A percentile compares a stretch with the other conserved stretches of the same genome.
These are phyloP conservation scores for Saccharomycopsis selenospora DNA, from an alignment of 805 yeast genomes.

Conservation along the genomic window DNA sequence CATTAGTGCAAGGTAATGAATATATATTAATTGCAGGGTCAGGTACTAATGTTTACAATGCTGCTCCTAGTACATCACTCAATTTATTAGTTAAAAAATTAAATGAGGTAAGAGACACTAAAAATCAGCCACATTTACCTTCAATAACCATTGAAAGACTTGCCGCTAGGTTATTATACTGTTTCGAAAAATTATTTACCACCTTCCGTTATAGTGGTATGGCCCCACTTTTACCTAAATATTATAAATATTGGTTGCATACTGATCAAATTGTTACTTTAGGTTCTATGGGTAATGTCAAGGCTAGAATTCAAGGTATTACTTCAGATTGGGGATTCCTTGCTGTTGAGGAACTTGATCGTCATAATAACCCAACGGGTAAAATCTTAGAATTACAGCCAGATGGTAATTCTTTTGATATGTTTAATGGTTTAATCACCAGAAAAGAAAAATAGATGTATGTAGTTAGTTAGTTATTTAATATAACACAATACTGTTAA, in stretches of 20 bases:
- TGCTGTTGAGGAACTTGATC: constrained; percentile 59
- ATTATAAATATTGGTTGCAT: constrained; percentile 86
- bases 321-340: constrained; percentile 79
- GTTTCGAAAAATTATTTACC: constrained; percentile 54
- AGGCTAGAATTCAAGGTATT: constrained; percentile 63
- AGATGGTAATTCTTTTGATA: constrained; percentile 95
- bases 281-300: constrained; percentile 39
- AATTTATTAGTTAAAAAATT: constrained; percentile 59
- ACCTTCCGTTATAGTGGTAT: constrained; percentile 62
- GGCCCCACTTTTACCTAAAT: constrained; percentile 53
- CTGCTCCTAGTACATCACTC: constrained; percentile 89
- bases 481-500: too few species aligned
- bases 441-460: constrained; percentile 14
- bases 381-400: constrained; percentile 72
- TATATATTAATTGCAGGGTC: constrained; percentile 75
- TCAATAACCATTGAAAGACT: constrained; percentile 41
- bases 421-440: constrained; percentile 74
- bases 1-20: constrained; percentile 52
- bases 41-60: constrained; percentile 76
- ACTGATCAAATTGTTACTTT: constrained; percentile 63
- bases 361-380: constrained; percentile 42
- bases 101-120: constrained; percentile 42
- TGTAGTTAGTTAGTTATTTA: too few species aligned
- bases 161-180: constrained; percentile 60
- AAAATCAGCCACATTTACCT: constrained; percentile 39